These are phyloP conservation scores for Apiospora aurea DNA, from an alignment of 2,329 filamentous ascomycete genomes.

Conservation along the genomic window DNA sequence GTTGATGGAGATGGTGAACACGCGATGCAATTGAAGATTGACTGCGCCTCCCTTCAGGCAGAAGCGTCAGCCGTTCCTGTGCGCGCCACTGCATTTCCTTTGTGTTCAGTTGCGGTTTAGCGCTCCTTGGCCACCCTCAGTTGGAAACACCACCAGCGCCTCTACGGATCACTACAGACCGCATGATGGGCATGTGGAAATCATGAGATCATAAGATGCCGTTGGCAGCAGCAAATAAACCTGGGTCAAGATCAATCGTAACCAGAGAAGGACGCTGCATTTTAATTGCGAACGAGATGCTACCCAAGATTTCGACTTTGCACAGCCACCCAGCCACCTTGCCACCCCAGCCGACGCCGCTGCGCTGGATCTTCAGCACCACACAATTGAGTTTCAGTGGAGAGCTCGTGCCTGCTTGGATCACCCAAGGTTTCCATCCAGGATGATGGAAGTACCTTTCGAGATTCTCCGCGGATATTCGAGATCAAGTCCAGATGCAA, in stretches of 20 bases:
- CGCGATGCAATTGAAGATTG: background rate
- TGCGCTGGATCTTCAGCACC: background rate
- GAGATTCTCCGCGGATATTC: background rate
- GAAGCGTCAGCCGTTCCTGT: background rate
- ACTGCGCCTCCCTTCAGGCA: background rate
- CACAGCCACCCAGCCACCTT: too few species aligned
- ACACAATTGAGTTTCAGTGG: background rate
- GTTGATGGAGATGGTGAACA: background rate
- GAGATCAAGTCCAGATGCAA: background rate
- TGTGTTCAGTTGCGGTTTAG: slow-evolving; percentile 2
- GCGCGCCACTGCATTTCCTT: background rate
- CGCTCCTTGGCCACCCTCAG: background rate
- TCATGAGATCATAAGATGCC: background rate
- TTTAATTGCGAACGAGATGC: background rate
- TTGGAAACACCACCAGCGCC: background rate
- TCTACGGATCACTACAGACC: background rate
- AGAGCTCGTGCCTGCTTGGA: background rate
- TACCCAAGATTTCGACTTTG: background rate
- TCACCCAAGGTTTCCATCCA: background rate
- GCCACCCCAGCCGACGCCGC: background rate
- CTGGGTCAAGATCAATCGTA: too few species aligned
- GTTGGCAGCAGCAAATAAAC: too few species aligned
- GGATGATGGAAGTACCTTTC: background rate
- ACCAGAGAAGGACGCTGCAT: background rate
- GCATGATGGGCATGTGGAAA: background rate